Conservation (phyloP, 202 grass and related monocot genomes). For the Bolboschoenoplectus hybrid region DNA sequence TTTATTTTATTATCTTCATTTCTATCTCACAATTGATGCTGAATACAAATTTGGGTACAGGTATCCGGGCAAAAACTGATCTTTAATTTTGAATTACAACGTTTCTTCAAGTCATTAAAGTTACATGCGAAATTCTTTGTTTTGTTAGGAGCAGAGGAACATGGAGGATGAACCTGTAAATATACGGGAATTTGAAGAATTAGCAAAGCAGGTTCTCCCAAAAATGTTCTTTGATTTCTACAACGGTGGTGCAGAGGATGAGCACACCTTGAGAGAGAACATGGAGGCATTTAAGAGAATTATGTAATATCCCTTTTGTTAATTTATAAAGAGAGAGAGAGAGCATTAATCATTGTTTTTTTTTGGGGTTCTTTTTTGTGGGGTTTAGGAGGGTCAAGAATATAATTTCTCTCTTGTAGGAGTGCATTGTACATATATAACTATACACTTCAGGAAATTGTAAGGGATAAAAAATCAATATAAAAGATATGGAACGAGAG, state of each 20-base stretch:
- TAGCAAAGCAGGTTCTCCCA: constrained; percentile 66
- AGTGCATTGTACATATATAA: neutral
- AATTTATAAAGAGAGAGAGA: neutral
- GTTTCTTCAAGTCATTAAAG: neutral
- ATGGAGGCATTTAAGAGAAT: constrained; percentile 79
- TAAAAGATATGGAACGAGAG: neutral
- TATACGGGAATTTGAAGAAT: constrained; percentile 63
- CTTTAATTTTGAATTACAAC: constrained; percentile 18
- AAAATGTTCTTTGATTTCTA: constrained; percentile 91
- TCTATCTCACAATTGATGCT: neutral
- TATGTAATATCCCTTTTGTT: constrained; percentile 37
- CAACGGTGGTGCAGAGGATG: constrained; percentile 78
- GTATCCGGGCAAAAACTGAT: neutral
- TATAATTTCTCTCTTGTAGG: neutral
- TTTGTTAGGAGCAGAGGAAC: constrained; percentile 35
- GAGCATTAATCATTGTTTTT: neutral
- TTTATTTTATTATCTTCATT: neutral
- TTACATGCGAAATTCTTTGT: constrained; percentile 8
- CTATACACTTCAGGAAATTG: neutral
- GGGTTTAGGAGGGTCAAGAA: neutral
- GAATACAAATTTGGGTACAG: neutral
- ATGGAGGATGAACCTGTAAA: constrained; percentile 83
- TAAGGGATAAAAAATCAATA: neutral
- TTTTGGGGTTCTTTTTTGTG: neutral
- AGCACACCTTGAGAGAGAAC: constrained; percentile 78